These are phyloP conservation scores for Mycena filopes DNA, from an alignment of 768 basidiomycete genomes.

Conservation along the genomic window DNA sequence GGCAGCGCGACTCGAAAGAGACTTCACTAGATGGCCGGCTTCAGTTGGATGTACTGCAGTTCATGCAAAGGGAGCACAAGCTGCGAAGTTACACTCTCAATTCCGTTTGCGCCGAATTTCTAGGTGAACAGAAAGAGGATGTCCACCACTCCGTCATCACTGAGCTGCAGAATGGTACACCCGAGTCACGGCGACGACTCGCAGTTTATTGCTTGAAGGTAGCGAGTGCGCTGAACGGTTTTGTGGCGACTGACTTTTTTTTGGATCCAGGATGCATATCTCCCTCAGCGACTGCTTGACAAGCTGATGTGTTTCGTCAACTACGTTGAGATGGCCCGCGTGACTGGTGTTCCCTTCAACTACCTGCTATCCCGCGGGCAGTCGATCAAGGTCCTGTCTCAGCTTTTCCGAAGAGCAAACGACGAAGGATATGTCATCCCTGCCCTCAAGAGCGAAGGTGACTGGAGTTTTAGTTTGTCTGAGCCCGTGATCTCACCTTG, in stretches of 20 bases:
- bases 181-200: slow-evolving; percentile 90
- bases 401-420: slow-evolving; percentile 93
- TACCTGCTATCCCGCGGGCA: slow-evolving; percentile 93
- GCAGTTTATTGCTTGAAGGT: slow-evolving; percentile 99
- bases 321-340: slow-evolving; percentile 98
- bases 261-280: slow-evolving; percentile 86
- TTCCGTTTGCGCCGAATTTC: slow-evolving; percentile 96
- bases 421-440: slow-evolving; percentile 93
- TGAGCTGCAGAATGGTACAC: slow-evolving; percentile 95
- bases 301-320: slow-evolving; percentile 99
- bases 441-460: slow-evolving; percentile 85
- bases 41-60: slow-evolving; percentile 95
- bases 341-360: slow-evolving; percentile 99
- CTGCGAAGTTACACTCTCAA: slow-evolving; percentile 97
- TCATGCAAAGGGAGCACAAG: slow-evolving; percentile 99
- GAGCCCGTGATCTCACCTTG: background rate
- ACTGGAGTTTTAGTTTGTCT: slow-evolving; percentile 14
- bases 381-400: slow-evolving; percentile 98
- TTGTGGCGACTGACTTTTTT: background rate
- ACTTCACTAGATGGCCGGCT: slow-evolving; percentile 91
- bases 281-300: slow-evolving; percentile 95
- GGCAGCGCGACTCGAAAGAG: slow-evolving; percentile 96
- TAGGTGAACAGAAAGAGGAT: slow-evolving; percentile 99
- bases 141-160: slow-evolving; percentile 99
- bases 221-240: background rate